Evolutionary conservation across 176 grass and related monocot genomes (phyloP), one percentile per base, ranked within the genome.

Genomic region (Eragrostis nindensis): DNA sequence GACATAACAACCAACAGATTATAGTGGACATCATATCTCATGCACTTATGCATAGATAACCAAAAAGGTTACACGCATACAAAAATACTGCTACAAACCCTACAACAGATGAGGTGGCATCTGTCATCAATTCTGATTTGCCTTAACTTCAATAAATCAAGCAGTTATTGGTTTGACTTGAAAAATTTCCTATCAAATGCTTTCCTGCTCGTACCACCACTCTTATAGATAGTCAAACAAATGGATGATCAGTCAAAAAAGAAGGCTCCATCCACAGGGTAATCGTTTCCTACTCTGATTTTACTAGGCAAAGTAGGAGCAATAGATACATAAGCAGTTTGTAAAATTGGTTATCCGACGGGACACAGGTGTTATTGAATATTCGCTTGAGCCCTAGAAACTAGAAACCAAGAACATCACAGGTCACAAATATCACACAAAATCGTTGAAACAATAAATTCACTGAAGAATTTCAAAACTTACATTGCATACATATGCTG

Each of bases 401-500:
- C 11, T 10, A 76, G 27, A 59, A 29, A 43, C 24, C 62, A 2
- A 61, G 53, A 86, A 61, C 44, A 68, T 62, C 46, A 87, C 10
- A 61, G 1, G 21, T 30, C n/a, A n/a, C n/a, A n/a, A n/a, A n/a
- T n/a, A 59, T 68, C 26, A 25, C 61, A 50, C 30, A 71, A 18
- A 42, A 30, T 5, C 74, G 5, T 38, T 65, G 16, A 63, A 36
- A 30, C 17, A 70, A 6, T 42, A 75, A 53, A 40, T 40, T 4
- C 7, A 40, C 15, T 56, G 4, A 10, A 74, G 64, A 82, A 87
- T 76, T 2, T 45, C 36, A 63, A 84, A 79, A 88, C 92, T 87
- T 90, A 98, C 95, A 83, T 87, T 65, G 87, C 95, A 98, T 74
- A 94, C 95, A 68, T 91, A 94, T 45, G 92, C 92, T 82, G 90